phyloP scores from a whole-genome alignment of 768 basidiomycete genomes.

The Coprinopsis cinerea region DNA sequence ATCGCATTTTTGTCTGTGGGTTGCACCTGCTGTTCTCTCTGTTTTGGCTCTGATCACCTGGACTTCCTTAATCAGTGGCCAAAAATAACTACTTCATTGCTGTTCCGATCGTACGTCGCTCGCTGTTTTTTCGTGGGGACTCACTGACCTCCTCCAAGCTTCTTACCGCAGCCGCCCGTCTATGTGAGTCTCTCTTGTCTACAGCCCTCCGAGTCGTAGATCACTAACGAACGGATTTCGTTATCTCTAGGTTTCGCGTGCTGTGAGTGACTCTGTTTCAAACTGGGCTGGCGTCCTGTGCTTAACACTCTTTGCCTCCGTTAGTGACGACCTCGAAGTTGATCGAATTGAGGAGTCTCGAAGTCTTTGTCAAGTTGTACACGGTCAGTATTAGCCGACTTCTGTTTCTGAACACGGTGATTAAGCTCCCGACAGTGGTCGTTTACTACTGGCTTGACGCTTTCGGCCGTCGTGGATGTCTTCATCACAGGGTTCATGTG shows the following conservation, averaged over 20 bases:
- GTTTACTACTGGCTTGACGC: slow-evolving; percentile 45
- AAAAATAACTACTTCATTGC: slow-evolving; percentile 27
- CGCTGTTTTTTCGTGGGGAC: neutral
- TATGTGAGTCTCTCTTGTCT: slow-evolving; percentile 17
- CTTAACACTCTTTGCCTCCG: neutral
- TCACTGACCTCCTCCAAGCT: neutral
- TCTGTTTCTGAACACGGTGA: slow-evolving; percentile 5
- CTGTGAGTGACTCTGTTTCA: slow-evolving; percentile 16
- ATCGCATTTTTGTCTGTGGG: slow-evolving; percentile 34
- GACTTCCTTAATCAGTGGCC: slow-evolving; percentile 25
- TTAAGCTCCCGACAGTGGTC: slow-evolving; percentile 34
- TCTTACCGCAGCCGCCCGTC: slow-evolving; percentile 21
- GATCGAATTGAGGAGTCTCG: slow-evolving; percentile 4
- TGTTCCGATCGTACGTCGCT: slow-evolving; percentile 25
- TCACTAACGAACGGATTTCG: slow-evolving; percentile 3
- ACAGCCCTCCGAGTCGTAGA: too few species aligned
- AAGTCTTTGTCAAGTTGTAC: neutral
- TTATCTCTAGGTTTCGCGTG: slow-evolving; percentile 20
- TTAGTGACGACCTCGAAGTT: slow-evolving; percentile 24
- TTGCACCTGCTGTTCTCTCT: neutral
- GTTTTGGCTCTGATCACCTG: neutral
- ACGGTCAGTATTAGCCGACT: slow-evolving; percentile 1
- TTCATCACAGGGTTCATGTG: slow-evolving; percentile 41
- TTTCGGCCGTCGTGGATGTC: slow-evolving; percentile 44
- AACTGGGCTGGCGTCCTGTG: neutral